Percentiles rank a stretch among this genome's conserved stretches.
These are phyloP conservation scores for Hanseniaspora nectarophila DNA, from an alignment of 805 yeast genomes.

Conservation along the genomic window DNA sequence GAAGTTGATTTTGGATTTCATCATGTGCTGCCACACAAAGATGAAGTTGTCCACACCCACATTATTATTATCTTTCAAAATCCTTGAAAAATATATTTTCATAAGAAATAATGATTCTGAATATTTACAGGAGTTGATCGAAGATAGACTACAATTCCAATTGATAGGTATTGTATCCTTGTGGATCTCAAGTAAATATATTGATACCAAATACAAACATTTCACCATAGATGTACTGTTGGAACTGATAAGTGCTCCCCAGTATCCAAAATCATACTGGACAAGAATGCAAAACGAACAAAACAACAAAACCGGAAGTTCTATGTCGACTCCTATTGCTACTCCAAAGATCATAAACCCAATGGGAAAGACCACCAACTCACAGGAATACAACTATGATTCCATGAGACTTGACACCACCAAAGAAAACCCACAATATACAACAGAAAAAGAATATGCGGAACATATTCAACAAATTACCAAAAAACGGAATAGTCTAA, in stretches of 20 bases:
- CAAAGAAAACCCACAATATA: background rate
- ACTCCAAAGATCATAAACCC: constrained; percentile 6
- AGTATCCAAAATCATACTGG: background rate
- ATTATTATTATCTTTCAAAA: constrained; percentile 52
- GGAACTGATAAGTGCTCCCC: constrained; percentile 38
- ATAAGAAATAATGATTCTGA: background rate
- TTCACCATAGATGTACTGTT: constrained; percentile 42
- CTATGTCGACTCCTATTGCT: constrained; percentile 10
- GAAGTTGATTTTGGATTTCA: constrained; percentile 65
- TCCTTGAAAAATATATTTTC: constrained; percentile 69
- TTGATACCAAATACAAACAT: constrained; percentile 55
- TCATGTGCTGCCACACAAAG: constrained; percentile 59
- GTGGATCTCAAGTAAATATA: constrained; percentile 78
- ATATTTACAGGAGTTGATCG: constrained; percentile 1
- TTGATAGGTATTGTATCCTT: constrained; percentile 74
- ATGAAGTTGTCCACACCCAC: constrained; percentile 53
- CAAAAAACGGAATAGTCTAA: constrained; percentile 20
- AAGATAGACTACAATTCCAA: constrained; percentile 32
- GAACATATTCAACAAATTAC: constrained; percentile 4
- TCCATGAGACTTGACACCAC: background rate
- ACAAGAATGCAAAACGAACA: background rate
- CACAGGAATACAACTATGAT: constrained; percentile 26
- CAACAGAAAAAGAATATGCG: background rate
- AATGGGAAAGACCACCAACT: constrained; percentile 31
- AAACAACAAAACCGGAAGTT: constrained; percentile 24